Base-by-base conservation (phyloP, 2,329 filamentous ascomycete species). In the Aspergillus alliaceus region DNA sequence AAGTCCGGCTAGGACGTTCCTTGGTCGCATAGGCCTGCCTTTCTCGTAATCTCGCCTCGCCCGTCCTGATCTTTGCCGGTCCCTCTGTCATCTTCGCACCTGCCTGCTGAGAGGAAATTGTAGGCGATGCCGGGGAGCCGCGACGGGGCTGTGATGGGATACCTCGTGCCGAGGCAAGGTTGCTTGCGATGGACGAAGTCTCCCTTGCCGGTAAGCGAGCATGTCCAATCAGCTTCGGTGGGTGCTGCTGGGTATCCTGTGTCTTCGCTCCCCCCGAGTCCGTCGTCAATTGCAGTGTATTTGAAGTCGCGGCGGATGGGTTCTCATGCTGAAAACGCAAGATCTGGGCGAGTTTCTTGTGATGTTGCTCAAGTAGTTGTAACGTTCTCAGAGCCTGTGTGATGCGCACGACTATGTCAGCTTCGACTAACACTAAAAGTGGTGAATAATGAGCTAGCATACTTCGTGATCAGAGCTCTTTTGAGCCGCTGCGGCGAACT, bases 161-260 rank as follows among this genome's bases (percentile, higher is more conserved):
- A 18, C 92, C 92, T 62, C 92, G 84, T 31, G 91, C 91, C 14
- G 91, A 91, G 14, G 92, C 92, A 42, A 96, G 78, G 68, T 96
- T 96, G 75, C 86, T 96, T 25, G 91, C 91, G 59, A 96, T 96
- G 1, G 91, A 96, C 1, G 91, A 91, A 2, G 88, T 86, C 57
- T 93, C 89, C 56, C 91, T 86, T 25, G 85, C 80, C 2, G 72
- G 85, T 70, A 78, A 65, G 55, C 83, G 77, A 61, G 75, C 72
- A 8, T 73, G 56, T 58, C 70, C 59, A 2, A 72, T 63, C 29
- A 79, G 72, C 58, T 64, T 77, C 57, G 68, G 79, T 53, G 67
- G 76, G 56, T 72, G 73, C 49, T 72, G 68, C 20, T 69, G 68
- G 11, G 59, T 66, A 66, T 71, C 78, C 56, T 58, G 71, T 63